Base-by-base conservation (phyloP, 345 rosid genomes). In the Luvunga scandens region DNA sequence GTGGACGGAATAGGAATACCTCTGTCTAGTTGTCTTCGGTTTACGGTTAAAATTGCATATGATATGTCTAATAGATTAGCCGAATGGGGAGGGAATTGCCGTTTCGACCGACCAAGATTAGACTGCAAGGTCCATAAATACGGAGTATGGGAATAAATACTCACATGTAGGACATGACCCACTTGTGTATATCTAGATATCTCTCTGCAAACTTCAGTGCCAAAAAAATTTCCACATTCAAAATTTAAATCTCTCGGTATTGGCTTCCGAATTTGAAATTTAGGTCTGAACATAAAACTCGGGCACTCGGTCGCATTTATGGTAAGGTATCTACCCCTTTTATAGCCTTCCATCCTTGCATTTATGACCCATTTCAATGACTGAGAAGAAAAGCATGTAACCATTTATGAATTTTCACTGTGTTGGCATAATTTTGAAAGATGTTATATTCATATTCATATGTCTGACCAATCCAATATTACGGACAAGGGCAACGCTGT, bases 141-240 rank as follows among this genome's bases (percentile, higher is more conserved):
- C 34, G 16, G n/a, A 19, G 42, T 27, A 4, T 33, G 30, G 53
- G 59, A 74, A 75, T 75, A 59, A 80, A 79, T 75, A 36, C 27
- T 77, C 87, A 83, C 81, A 72, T 59, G 69, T 50, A 50, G 78
- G 60, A 31, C 71, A 75, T 85, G 88, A 82, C 81, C 86, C 82
- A 79, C 75, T 34, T 12, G 27, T 67, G 14, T 60, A 53, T 34
- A 30, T 30, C 3, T 21, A 33, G 50, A 45, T 45, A 13, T 45
- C 18, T 56, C 25, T n/a, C 48, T 2, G 30, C 65, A 75, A 66
- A 75, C 22, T 66, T 76, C 55, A 55, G 55, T 50, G 60, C 22
- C 45, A 22, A 6, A 2, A 6, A 64, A 13, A 30, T 45, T 31
- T 75, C 31, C 48, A 64, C 61, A 21, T 28, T 24, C 42, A 59